Evolutionary conservation across 1,139 yeast genomes (phyloP).

Genomic region (Geotrichum fermentans): DNA sequence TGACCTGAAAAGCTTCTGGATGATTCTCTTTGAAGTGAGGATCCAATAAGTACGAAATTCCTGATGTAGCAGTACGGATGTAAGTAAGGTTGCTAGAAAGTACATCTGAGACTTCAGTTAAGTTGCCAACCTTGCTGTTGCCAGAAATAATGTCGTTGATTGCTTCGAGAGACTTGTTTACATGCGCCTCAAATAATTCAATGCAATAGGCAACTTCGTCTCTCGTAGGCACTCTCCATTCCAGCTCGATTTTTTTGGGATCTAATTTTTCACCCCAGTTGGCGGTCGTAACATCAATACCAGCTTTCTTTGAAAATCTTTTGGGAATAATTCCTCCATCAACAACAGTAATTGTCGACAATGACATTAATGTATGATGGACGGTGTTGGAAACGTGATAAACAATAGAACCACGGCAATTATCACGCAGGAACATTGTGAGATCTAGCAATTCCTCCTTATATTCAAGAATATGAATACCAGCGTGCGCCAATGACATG

Average conservation of each 20-base stretch:
- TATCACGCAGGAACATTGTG: constrained; percentile 49
- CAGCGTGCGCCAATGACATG: constrained; percentile 69
- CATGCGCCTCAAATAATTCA: constrained; percentile 51
- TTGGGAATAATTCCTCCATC: constrained; percentile 30
- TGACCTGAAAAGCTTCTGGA: constrained; percentile 22
- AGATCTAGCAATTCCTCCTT: constrained; percentile 48
- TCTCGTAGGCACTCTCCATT: constrained; percentile 70
- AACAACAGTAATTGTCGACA: constrained; percentile 44
- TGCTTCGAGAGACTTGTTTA: constrained; percentile 32
- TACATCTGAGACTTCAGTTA: constrained; percentile 32
- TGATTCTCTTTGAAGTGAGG: constrained; percentile 43
- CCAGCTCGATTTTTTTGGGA: constrained; percentile 45
- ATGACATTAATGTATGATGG: constrained; percentile 62
- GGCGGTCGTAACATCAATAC: constrained; percentile 19
- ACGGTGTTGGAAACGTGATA: constrained; percentile 47
- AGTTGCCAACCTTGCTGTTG: constrained; percentile 22
- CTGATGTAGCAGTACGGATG: constrained; percentile 61
- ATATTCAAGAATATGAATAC: constrained; percentile 45
- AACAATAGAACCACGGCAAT: constrained; percentile 61
- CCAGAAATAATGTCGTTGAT: constrained; percentile 27
- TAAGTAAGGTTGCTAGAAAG: constrained; percentile 53
- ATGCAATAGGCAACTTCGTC: constrained; percentile 60
- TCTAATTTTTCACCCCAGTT: constrained; percentile 36
- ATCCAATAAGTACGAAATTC: constrained; percentile 71
- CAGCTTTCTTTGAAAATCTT: constrained; percentile 36